These are phyloP conservation scores for Debaryomycetaceae sp. DNA, from an alignment of 1,139 yeast species.

Conservation along the genomic window DNA sequence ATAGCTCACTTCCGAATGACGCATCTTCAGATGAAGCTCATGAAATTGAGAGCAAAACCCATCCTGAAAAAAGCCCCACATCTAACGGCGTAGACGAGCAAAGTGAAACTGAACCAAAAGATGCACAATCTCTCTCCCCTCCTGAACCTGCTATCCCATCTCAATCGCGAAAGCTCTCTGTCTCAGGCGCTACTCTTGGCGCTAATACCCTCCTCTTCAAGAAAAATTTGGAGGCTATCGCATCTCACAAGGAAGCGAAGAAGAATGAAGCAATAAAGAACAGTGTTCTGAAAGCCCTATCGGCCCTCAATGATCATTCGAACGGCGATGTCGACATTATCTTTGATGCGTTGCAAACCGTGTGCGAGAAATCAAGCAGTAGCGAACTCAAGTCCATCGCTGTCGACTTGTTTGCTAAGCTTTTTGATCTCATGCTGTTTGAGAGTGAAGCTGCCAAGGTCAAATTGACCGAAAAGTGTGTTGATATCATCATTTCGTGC, in stretches of 20 bases:
- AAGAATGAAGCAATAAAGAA: slow-evolving; percentile 24
- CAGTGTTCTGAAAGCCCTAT: slow-evolving; percentile 26
- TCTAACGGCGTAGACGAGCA: too few species aligned
- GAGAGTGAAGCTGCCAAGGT: slow-evolving; percentile 32
- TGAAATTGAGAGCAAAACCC: too few species aligned
- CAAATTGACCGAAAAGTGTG: slow-evolving; percentile 69
- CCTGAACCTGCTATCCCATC: too few species aligned
- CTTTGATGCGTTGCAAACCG: slow-evolving; percentile 30
- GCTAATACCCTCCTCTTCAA: slow-evolving; percentile 30
- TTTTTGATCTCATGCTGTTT: slow-evolving; percentile 33
- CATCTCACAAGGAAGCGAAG: slow-evolving; percentile 28
- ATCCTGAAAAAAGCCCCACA: too few species aligned
- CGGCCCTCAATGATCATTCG: slow-evolving; percentile 17
- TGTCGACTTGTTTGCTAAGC: slow-evolving; percentile 34
- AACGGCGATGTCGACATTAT: slow-evolving; percentile 25
- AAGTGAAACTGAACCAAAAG: too few species aligned
- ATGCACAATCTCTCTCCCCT: too few species aligned
- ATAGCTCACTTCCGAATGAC: too few species aligned
- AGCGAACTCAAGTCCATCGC: slow-evolving; percentile 28
- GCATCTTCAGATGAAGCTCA: too few species aligned
- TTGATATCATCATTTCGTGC: slow-evolving; percentile 74
- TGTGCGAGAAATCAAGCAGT: slow-evolving; percentile 22
- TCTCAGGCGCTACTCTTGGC: slow-evolving; percentile 17
- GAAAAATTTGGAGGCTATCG: slow-evolving; percentile 26
- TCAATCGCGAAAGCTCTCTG: too few species aligned